A percentile compares a stretch with the other conserved stretches of the same genome.
Evolutionary conservation across 2,329 filamentous ascomycete species (phyloP).

Genomic region (Paecilomyces sp.): DNA sequence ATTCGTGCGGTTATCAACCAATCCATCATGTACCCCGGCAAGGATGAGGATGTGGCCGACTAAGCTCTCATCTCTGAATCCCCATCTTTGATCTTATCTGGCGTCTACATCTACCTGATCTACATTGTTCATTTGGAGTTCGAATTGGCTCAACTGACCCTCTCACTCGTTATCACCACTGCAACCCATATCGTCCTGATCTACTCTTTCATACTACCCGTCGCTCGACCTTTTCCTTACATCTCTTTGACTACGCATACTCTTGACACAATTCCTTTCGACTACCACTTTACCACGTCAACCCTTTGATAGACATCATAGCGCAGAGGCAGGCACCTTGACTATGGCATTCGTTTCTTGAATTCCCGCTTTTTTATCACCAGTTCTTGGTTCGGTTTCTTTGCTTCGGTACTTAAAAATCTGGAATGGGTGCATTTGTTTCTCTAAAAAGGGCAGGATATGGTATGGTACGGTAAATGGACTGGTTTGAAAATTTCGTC

Average conservation of each 20-base stretch:
- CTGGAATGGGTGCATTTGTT: not conserved
- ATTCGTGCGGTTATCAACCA: slow-evolving; percentile 43
- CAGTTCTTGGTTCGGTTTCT: not conserved
- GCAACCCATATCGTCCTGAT: not conserved
- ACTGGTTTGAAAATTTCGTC: not conserved
- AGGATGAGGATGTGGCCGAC: slow-evolving; percentile 48
- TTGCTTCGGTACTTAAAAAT: not conserved
- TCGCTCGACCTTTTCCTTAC: not conserved
- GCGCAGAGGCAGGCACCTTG: not conserved
- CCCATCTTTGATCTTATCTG: not conserved
- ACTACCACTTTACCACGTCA: not conserved
- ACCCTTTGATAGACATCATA: not conserved
- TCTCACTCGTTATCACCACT: not conserved
- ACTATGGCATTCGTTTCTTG: not conserved
- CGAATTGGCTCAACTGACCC: not conserved
- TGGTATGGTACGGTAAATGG: not conserved
- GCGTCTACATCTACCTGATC: not conserved
- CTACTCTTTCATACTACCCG: not conserved
- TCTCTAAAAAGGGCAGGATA: not conserved
- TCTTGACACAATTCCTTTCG: not conserved
- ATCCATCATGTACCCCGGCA: slow-evolving; percentile 53
- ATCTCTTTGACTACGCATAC: not conserved
- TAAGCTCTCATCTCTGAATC: slow-evolving; percentile 7
- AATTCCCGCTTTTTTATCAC: not conserved
- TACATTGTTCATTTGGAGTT: not conserved